Base-by-base conservation (phyloP, 805 yeast species). In the Suhomyces pyralidae region DNA sequence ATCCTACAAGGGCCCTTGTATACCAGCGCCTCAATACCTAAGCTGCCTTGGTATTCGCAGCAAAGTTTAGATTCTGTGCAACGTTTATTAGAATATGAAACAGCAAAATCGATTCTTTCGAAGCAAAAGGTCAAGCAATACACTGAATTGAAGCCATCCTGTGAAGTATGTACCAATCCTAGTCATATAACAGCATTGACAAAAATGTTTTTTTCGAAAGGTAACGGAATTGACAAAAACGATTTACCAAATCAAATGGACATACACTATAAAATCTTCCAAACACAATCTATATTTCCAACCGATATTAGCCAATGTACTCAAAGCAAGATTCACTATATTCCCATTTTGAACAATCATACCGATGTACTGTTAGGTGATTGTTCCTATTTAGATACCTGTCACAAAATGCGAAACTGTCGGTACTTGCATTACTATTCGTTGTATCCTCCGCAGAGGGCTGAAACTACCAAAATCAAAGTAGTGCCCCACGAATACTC, bases 341-440 rank as follows among this genome's bases (percentile, higher is more conserved):
- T 71, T 19, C 73, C 74, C 1, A 58, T 69, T 5, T 52, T 64
- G 22, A 63, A 61, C 50, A 58, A 38, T n/a, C 84, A 81, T 52
- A 90, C 97, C 0, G 97, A 93, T 61, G 51, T 70, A 2, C 70
- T 77, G 15, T 66, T 90, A 7, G 97, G 97, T 0, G 97, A 92
- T 67, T 92, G 98, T 65, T 91, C 97, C 8, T 92, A 92, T 64
- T 76, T 92, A 54, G 97, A 92, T 64, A 91, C 97, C 0, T 92
- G 98, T 64, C 97, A 89, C 70, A 90, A 90, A 68, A 79, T 89
- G 65, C 82, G 81, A 54, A 74, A 83, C 8, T 92, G 97, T 67
- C 76, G 94, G 22, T 92, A 88, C 64, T 76, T 90, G 36, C 98
- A 92, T 68, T 92, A 92, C 64, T 71, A 78, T 45, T 79, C 81